These are phyloP conservation scores for Kappamyces sp. DNA, from an alignment of 192 early-diverging fungal species.

Conservation along the genomic window DNA sequence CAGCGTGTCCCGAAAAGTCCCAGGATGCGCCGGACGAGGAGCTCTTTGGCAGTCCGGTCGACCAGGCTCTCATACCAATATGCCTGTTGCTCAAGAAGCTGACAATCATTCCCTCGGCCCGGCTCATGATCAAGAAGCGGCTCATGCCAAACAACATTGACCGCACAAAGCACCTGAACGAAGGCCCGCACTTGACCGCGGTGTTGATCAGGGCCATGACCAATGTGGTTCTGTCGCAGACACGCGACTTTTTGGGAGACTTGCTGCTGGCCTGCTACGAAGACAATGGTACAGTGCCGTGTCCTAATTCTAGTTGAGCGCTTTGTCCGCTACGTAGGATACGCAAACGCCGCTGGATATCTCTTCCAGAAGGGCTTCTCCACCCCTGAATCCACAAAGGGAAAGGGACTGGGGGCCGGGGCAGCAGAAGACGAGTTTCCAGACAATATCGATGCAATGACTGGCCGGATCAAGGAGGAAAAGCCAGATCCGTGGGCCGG, in stretches of 20 bases:
- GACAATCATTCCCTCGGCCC: conserved; percentile 46
- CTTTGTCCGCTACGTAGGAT: conserved; percentile 73
- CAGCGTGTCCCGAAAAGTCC: not conserved
- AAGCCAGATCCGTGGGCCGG: conserved; percentile 53
- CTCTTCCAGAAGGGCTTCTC: conserved; percentile 67
- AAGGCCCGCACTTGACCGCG: conserved; percentile 54
- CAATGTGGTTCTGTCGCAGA: conserved; percentile 50
- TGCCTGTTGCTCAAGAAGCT: conserved; percentile 58
- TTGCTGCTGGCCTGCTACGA: conserved; percentile 64
- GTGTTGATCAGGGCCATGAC: conserved; percentile 67
- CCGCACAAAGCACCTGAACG: conserved; percentile 61
- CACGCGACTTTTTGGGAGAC: conserved; percentile 55
- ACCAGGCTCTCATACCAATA: conserved; percentile 65
- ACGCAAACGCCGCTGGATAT: conserved; percentile 91
- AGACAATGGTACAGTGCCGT: conserved; percentile 51
- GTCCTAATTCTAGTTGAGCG: conserved; percentile 40
- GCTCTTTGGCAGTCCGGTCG: conserved; percentile 37
- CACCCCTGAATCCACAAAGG: conserved; percentile 33
- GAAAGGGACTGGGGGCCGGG: conserved; percentile 10
- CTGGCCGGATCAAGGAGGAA: conserved; percentile 47
- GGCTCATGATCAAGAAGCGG: conserved; percentile 27
- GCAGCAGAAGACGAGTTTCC: conserved; percentile 14
- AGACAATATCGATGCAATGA: conserved; percentile 76
- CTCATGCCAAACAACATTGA: conserved; percentile 66
- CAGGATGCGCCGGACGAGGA: conserved; percentile 31